A percentile compares a stretch with the other conserved stretches of the same genome.
These are phyloP conservation scores for Aegilops bicornis DNA, from an alignment of 176 grass and related monocot genomes.

Conservation along the genomic window DNA sequence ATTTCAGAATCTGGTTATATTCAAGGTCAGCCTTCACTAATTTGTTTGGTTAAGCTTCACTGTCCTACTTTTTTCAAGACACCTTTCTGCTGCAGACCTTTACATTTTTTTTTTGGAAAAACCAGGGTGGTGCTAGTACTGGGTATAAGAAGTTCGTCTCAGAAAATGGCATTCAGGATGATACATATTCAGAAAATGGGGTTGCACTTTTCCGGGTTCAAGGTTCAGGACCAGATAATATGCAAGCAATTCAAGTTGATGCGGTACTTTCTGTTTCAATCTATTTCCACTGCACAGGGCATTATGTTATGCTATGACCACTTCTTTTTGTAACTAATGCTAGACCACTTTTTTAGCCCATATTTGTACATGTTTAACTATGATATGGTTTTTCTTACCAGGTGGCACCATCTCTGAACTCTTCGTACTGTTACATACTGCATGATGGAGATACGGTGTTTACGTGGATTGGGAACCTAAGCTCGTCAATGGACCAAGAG, in stretches of 20 bases:
- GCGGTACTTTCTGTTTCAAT: slow-evolving; percentile 49
- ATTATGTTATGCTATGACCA: slow-evolving; percentile 16
- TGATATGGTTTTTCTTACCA: slow-evolving; percentile 48
- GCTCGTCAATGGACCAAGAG: slow-evolving; percentile 88
- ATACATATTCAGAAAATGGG: slow-evolving; percentile 89
- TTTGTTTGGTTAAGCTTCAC: slow-evolving; percentile 2
- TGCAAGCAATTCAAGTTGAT: slow-evolving; percentile 99
- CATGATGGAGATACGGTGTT: slow-evolving; percentile 86
- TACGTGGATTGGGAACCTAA: slow-evolving; percentile 93
- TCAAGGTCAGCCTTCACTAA: slow-evolving; percentile 59
- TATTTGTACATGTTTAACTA: slow-evolving; percentile 17
- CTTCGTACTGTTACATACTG: slow-evolving; percentile 96
- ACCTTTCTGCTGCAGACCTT: background rate
- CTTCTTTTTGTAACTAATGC: background rate
- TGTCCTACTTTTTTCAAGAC: background rate
- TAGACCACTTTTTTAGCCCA: slow-evolving; percentile 8
- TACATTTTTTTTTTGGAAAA: background rate
- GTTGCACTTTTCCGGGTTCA: slow-evolving; percentile 87
- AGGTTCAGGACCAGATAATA: slow-evolving; percentile 98
- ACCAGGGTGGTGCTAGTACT: slow-evolving; percentile 88
- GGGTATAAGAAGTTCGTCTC: slow-evolving; percentile 80
- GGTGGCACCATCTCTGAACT: slow-evolving; percentile 88
- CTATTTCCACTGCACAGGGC: slow-evolving; percentile 24
- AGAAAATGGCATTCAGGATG: slow-evolving; percentile 61
- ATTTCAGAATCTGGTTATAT: slow-evolving; percentile 93